Evolutionary conservation across 2,329 filamentous ascomycete genomes (phyloP).

Genomic region (Sordariomycetes sp.): DNA sequence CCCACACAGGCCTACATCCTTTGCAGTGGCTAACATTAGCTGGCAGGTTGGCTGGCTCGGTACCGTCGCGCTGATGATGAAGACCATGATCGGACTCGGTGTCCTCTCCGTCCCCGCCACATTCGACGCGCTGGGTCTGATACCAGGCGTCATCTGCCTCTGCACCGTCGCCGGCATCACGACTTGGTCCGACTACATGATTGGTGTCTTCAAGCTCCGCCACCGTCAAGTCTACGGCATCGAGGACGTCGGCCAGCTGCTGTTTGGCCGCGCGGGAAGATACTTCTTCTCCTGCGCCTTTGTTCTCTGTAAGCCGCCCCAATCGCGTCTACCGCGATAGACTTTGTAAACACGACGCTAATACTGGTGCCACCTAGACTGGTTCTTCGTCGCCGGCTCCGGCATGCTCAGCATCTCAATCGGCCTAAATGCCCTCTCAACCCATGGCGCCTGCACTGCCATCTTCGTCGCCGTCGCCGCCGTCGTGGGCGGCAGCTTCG

Average conservation of each 20-base stretch:
- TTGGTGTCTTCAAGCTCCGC: constrained; percentile 34
- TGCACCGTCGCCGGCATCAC: constrained; percentile 25
- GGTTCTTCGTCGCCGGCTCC: constrained; percentile 19
- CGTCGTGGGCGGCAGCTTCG: constrained; percentile 14
- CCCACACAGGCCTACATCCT: neutral
- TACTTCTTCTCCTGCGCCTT: constrained; percentile 23
- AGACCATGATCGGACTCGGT: constrained; percentile 28
- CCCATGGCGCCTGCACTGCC: constrained; percentile 23
- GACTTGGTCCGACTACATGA: constrained; percentile 32
- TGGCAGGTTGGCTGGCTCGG: constrained; percentile 26
- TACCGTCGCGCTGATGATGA: constrained; percentile 28
- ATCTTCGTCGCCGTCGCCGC: constrained; percentile 22
- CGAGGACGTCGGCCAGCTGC: constrained; percentile 32
- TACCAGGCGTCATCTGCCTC: constrained; percentile 32
- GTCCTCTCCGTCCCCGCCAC: constrained; percentile 34
- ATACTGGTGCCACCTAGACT: constrained; percentile 8
- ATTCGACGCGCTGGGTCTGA: constrained; percentile 29
- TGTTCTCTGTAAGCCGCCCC: constrained; percentile 15
- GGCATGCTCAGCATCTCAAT: constrained; percentile 27
- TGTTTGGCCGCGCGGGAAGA: constrained; percentile 32
- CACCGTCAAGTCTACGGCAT: constrained; percentile 37
- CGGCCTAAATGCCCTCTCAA: constrained; percentile 23
- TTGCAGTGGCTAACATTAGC: constrained; percentile 10
- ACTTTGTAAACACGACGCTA: neutral
- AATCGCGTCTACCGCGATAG: neutral